A percentile compares a stretch with the other conserved stretches of the same genome.
These are phyloP conservation scores for Sporormia fimetaria DNA, from an alignment of 495 filamentous ascomycete genomes.

Conservation along the genomic window DNA sequence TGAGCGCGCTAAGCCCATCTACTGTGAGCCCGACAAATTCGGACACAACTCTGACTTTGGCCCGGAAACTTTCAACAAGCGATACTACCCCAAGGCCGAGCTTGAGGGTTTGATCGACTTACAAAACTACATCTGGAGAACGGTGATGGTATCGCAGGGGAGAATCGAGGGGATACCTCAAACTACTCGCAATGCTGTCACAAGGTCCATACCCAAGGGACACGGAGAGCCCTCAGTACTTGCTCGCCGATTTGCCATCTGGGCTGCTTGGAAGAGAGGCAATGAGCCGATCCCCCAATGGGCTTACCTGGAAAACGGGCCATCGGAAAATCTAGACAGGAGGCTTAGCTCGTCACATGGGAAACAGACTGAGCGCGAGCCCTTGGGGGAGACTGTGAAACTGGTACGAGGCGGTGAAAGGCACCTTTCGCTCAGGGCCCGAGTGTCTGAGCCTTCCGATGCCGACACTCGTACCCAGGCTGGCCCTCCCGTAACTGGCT, in stretches of 20 bases:
- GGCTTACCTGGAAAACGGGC: conserved; percentile 38
- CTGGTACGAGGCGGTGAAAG: conserved; percentile 9
- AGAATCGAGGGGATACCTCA: conserved; percentile 49
- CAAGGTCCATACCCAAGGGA: conserved; percentile 52
- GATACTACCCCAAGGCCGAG: conserved; percentile 58
- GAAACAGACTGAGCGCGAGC: conserved; percentile 34
- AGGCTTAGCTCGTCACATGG: too few species aligned
- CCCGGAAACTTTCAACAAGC: conserved; percentile 44
- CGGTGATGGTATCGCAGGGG: conserved; percentile 54
- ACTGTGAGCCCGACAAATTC: conserved; percentile 48
- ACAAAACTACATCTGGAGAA: conserved; percentile 53
- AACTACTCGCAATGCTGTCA: conserved; percentile 48
- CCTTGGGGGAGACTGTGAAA: too few species aligned
- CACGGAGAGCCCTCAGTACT: conserved; percentile 50
- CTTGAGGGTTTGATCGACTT: conserved; percentile 56
- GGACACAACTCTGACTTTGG: conserved; percentile 39
- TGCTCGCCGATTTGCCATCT: conserved; percentile 53
- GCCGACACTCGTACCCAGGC: not conserved
- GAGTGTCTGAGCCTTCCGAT: not conserved
- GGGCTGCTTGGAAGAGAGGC: conserved; percentile 65
- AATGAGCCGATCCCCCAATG: conserved; percentile 57
- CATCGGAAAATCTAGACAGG: conserved; percentile 23
- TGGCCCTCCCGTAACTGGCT: conserved; percentile 10
- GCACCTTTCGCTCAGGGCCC: conserved; percentile 13
- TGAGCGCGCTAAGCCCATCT: conserved; percentile 43